Evolutionary conservation across 352 stramenopile species (phyloP).

Genomic region (Globisporangium cylindrosporum): DNA sequence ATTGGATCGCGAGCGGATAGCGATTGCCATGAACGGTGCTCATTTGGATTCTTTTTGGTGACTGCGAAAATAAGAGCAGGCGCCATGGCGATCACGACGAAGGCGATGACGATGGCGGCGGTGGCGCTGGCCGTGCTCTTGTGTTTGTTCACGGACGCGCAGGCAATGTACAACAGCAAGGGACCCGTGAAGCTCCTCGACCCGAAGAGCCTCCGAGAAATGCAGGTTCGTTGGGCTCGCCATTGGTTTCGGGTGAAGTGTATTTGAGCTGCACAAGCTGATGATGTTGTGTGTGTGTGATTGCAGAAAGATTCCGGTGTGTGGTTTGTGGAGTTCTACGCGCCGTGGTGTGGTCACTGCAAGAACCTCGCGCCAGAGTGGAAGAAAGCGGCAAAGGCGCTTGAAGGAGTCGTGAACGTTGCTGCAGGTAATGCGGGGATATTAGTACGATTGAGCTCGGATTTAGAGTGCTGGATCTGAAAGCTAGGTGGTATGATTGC

Average conservation of each 20-base stretch:
- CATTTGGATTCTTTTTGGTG: constrained; percentile 15
- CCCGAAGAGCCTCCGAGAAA: constrained; percentile 62
- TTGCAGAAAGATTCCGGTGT: constrained; percentile 63
- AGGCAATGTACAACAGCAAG: constrained; percentile 62
- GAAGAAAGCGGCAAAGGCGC: constrained; percentile 87
- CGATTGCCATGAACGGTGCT: background rate
- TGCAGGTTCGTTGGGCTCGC: constrained; percentile 33
- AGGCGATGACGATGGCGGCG: constrained; percentile 22
- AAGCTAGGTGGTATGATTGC: background rate
- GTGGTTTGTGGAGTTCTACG: constrained; percentile 96
- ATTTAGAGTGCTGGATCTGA: background rate
- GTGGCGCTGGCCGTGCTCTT: constrained; percentile 22
- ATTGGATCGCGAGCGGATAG: background rate
- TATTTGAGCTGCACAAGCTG: background rate
- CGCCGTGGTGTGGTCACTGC: constrained; percentile 95
- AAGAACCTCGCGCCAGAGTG: constrained; percentile 91
- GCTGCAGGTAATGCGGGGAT: constrained; percentile 40
- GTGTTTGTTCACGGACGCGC: constrained; percentile 30
- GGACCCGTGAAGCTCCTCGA: constrained; percentile 73
- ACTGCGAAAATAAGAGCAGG: constrained; percentile 8
- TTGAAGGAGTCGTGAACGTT: constrained; percentile 89
- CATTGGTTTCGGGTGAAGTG: background rate
- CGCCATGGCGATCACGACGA: constrained; percentile 15
- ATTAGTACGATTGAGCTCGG: background rate
- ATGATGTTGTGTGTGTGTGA: background rate